Base-by-base conservation (phyloP, 345 rosid species). In the Rhodamnia argentea region DNA sequence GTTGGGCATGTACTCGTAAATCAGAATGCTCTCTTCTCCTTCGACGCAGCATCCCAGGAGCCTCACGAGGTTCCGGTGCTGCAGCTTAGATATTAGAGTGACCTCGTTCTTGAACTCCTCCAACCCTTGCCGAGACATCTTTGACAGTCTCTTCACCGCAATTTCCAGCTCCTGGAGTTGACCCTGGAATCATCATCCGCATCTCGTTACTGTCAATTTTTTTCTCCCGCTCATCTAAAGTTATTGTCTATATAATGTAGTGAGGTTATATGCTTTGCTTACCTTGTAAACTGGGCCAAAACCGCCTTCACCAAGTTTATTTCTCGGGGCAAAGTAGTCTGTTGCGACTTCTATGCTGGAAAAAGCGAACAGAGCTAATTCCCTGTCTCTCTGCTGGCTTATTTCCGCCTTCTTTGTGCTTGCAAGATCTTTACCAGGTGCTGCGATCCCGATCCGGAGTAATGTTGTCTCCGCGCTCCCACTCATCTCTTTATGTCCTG, bases 241-340 rank as follows among this genome's bases (percentile, higher is more conserved):
- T 44, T 57, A 84, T 26, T 54, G 32, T 50, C 1, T 6, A n/a
- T 2, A 29, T 24, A 32, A 24, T 20, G 51, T n/a, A 0, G n/a
- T 29, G 86, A n/a, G 40, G 18, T 75, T 52, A 18, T 29, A 47
- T 52, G 76, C 29, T 26, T 51, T 78, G 26, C 87, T 83, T 84
- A 84, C 91, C 92, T 89, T 89, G 89, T 90, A 92, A 87, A 93
- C 95, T 7, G 82, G 84, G 10, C 94, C 96, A 86, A 92, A 92
- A 40, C 94, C 94, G 1, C 96, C 96, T 85, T 91, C 89, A 1
- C 95, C 96, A 7, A 94, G 86, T 88, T 91, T 92, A 54, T 92
- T 91, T 4, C 58, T 81, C 13, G 81, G 44, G 3, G 92, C 86
- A 42, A 94, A 94, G 15, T 89, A 81, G 27, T 86, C 44, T 4